Evolutionary conservation across 371 early-diverging fungal genomes (phyloP).

Genomic region (Amoeboaphelidium protococcarum): DNA sequence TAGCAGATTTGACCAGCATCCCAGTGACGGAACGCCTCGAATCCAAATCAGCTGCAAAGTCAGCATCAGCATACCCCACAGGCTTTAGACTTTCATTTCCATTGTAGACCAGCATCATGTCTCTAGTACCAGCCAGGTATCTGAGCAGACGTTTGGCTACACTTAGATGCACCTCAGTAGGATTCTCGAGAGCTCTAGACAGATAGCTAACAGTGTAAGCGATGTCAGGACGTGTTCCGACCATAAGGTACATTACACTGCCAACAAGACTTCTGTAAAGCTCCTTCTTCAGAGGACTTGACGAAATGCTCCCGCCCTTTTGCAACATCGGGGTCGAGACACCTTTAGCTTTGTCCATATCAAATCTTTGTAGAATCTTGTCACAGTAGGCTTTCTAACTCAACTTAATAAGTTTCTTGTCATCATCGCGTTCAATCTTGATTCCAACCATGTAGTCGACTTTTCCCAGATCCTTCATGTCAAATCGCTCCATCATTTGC

Average conservation of each 20-base stretch:
- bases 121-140: not conserved
- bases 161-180: not conserved
- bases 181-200: not conserved
- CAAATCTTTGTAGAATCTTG: not conserved
- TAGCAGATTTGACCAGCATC: not conserved
- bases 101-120: not conserved
- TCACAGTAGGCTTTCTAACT: not conserved
- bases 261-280: not conserved
- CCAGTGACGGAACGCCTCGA: not conserved
- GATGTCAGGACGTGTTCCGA: not conserved
- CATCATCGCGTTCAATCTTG: not conserved
- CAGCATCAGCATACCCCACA: not conserved
- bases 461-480: not conserved
- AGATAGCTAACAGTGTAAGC: not conserved
- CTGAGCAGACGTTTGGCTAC: not conserved
- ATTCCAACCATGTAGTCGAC: not conserved
- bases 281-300: not conserved
- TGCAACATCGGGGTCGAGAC: too few relatives aligned
- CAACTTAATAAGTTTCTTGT: not conserved
- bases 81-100: not conserved
- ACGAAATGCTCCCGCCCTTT: not conserved
- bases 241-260: not conserved
- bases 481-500: not conserved
- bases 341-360: too few relatives aligned
- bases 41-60: not conserved